Evolutionary conservation across 2,329 filamentous ascomycete genomes (phyloP), one percentile per base, ranked within the genome.

Genomic region (Escovopsis sp.): DNA sequence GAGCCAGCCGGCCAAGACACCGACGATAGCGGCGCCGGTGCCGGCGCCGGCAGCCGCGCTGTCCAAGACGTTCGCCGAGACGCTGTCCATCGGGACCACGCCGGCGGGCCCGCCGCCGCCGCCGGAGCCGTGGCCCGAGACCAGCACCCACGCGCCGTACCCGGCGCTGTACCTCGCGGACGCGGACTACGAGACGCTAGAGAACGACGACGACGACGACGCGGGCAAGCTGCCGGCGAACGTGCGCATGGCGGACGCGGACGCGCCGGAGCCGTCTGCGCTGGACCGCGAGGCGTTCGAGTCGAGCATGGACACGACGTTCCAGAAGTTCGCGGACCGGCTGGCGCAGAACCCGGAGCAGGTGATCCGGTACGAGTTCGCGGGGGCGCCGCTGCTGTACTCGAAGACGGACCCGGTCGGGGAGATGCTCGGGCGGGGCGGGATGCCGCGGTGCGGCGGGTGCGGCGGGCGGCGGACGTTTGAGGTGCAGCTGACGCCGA

Each of bases 401-500:
- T 83, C 79, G 39, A 81, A 82, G 56, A 71, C 65, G 3, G 91
- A 96, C 54, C 63, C 67, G 0, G 76, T 94, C 1, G 87, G 85
- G 0, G 76, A 76, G 52, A 51, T 76, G 29, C 63, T 95, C 10
- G 55, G 57, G 34, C 56, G 56, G 41, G 51, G 55, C 15, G 66
- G 72, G 2, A 76, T 95, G 25, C 87, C 89, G 1, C 66, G 77
- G 9, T 98, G 91, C 58, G 64, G 63, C 25, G 81, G 76, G 52
- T 98, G 91, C 61, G 81, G 83, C 8, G 74, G 71, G 0, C 68
- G 72, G 39, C 76, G 89, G 47, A 76, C 82, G 12, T 96, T 96
- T 58, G 91, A 98, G 68, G 70, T 94, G 44, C 91, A 98, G 68
- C 67, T 98, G 49, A 88, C 82, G 50, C 91, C 91, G 34, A 83